Conservation (phyloP, 768 basidiomycete genomes). For the Lactifluus volemus region DNA sequence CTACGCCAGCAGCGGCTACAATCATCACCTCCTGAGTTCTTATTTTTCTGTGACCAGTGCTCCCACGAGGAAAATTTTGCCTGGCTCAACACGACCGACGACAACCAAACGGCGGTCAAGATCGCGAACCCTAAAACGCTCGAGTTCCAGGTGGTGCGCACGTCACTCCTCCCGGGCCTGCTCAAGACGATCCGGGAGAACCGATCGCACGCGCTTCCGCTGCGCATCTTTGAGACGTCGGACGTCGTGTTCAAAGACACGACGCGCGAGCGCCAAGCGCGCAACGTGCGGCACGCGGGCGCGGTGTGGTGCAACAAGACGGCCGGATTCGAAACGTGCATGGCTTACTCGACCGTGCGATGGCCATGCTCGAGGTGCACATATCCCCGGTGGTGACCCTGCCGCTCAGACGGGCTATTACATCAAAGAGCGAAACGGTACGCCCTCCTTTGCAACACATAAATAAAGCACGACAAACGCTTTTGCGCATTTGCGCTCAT, state of each 20-base stretch:
- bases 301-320: slow-evolving; percentile 96
- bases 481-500: background rate
- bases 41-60: slow-evolving; percentile 48
- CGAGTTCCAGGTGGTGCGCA: slow-evolving; percentile 97
- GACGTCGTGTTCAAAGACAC: slow-evolving; percentile 89
- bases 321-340: slow-evolving; percentile 94
- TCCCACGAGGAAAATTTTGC: slow-evolving; percentile 98
- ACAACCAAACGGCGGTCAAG: slow-evolving; percentile 71
- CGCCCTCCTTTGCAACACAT: background rate
- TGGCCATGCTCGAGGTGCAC: slow-evolving; percentile 92
- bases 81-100: slow-evolving; percentile 82
- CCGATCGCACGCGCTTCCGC: slow-evolving; percentile 83
- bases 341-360: slow-evolving; percentile 86
- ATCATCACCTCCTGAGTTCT: background rate
- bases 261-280: slow-evolving; percentile 67
- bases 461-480: no score
- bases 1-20: background rate
- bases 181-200: slow-evolving; percentile 98
- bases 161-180: slow-evolving; percentile 89
- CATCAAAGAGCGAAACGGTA: slow-evolving; percentile 78
- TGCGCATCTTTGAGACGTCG: slow-evolving; percentile 89
- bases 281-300: slow-evolving; percentile 81
- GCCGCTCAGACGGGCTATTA: slow-evolving; percentile 77
- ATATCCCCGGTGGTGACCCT: slow-evolving; percentile 50
- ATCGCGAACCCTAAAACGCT: slow-evolving; percentile 96